These are phyloP conservation scores for Beauveria sp. DNA, from an alignment of 2,329 filamentous ascomycete species.

Conservation along the genomic window DNA sequence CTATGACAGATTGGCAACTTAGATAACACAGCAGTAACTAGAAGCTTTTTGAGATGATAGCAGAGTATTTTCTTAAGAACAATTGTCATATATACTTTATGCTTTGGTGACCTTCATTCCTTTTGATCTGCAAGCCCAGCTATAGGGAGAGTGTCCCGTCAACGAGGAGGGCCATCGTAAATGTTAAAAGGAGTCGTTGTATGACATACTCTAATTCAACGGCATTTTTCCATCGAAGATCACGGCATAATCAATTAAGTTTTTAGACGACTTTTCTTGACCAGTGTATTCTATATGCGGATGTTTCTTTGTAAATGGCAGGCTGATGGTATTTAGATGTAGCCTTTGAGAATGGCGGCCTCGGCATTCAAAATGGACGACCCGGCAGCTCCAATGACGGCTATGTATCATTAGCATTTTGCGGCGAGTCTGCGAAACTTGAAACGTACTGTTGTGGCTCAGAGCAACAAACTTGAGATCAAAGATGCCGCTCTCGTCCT, in stretches of 20 bases:
- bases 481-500: conserved; percentile 83
- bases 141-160: too few relatives aligned
- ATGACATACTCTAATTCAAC: too few relatives aligned
- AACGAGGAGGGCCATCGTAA: too few relatives aligned
- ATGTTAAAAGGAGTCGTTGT: too few relatives aligned
- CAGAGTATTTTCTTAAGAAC: too few relatives aligned
- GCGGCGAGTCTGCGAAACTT: neutral
- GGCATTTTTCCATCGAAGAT: neutral
- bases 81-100: too few relatives aligned
- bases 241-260: neutral
- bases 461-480: conserved; percentile 92
- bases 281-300: neutral
- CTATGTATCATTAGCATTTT: conserved; percentile 26
- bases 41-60: too few relatives aligned
- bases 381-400: conserved; percentile 92
- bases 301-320: neutral
- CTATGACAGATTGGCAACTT: too few relatives aligned
- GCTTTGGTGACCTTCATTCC: too few relatives aligned
- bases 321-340: conserved; percentile 43
- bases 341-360: conserved; percentile 83
- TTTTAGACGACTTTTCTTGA: neutral
- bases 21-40: too few relatives aligned
- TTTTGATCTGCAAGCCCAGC: too few relatives aligned
- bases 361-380: conserved; percentile 93
- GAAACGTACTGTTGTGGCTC: conserved; percentile 63